Evolutionary conservation across 1,284 basidiomycete species (phyloP).

Genomic region (Sanguinoderma infundibulare): DNA sequence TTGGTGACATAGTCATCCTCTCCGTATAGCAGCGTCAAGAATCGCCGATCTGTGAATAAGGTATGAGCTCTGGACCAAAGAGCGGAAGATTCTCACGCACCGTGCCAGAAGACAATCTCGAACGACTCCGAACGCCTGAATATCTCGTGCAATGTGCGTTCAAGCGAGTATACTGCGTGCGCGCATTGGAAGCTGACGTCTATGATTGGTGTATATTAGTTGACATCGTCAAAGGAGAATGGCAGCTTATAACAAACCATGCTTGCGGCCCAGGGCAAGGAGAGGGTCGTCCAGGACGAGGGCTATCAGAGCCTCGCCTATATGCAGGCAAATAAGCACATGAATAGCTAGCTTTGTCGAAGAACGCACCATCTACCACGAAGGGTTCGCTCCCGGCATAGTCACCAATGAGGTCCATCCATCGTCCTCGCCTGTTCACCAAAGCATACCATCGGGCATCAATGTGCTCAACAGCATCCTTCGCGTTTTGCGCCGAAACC

Average conservation of each 20-base stretch:
- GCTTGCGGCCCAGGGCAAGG: slow-evolving; percentile 51
- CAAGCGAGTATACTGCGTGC: slow-evolving; percentile 61
- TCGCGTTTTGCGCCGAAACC: slow-evolving; percentile 8
- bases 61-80: neutral
- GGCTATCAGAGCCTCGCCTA: slow-evolving; percentile 68
- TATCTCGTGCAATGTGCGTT: slow-evolving; percentile 54
- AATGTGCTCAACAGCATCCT: slow-evolving; percentile 29
- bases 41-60: slow-evolving; percentile 40
- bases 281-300: slow-evolving; percentile 60
- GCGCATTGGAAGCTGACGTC: slow-evolving; percentile 64
- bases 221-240: neutral
- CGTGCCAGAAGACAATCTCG: slow-evolving; percentile 66
- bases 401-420: slow-evolving; percentile 75
- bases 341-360: neutral
- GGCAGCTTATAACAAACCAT: slow-evolving; percentile 38
- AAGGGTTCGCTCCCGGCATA: slow-evolving; percentile 73
- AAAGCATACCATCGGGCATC: slow-evolving; percentile 35
- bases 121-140: slow-evolving; percentile 56
- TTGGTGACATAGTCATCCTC: slow-evolving; percentile 39
- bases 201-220: slow-evolving; percentile 27
- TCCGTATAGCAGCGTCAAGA: slow-evolving; percentile 46
- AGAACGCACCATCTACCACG: slow-evolving; percentile 59
- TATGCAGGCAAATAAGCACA: slow-evolving; percentile 9
- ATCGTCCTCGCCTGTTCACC: slow-evolving; percentile 42
- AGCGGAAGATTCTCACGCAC: slow-evolving; percentile 38